A percentile compares a stretch with the other conserved stretches of the same genome.
phyloP scores from a whole-genome alignment of 768 basidiomycete genomes.

The Phylloporus rhodoxanthus region DNA sequence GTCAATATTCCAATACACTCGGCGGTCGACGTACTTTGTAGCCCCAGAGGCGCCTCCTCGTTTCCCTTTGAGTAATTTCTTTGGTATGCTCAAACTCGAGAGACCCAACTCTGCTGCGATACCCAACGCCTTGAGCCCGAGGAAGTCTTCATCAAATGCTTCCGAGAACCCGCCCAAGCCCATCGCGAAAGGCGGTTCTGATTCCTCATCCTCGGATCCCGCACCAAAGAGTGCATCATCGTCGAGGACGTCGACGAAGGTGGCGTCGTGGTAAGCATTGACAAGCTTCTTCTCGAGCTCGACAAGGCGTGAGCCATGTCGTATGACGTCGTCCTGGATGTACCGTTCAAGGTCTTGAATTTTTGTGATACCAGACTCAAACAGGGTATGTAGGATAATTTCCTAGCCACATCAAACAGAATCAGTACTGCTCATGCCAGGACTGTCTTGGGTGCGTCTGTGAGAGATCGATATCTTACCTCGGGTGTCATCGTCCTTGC shows the following conservation, averaged over 20 bases:
- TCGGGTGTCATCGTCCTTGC: slow-evolving; percentile 76
- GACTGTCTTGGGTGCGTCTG: not conserved
- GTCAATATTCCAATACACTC: slow-evolving; percentile 1
- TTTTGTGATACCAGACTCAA: slow-evolving; percentile 79
- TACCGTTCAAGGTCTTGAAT: slow-evolving; percentile 80
- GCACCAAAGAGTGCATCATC: slow-evolving; percentile 45
- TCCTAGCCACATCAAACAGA: slow-evolving; percentile 46
- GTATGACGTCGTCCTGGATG: slow-evolving; percentile 81
- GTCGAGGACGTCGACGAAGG: slow-evolving; percentile 40
- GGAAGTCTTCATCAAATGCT: slow-evolving; percentile 85
- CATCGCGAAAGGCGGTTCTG: slow-evolving; percentile 64
- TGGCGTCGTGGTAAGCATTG: slow-evolving; percentile 73
- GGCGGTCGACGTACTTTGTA: slow-evolving; percentile 42
- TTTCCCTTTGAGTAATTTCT: slow-evolving; percentile 66
- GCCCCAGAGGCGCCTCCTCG: slow-evolving; percentile 36
- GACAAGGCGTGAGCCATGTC: slow-evolving; percentile 66
- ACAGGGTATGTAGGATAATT: slow-evolving; percentile 86
- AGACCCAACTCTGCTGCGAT: slow-evolving; percentile 83
- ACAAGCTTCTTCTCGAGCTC: slow-evolving; percentile 87
- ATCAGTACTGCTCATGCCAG: not conserved
- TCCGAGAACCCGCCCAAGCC: slow-evolving; percentile 78
- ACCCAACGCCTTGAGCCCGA: slow-evolving; percentile 82
- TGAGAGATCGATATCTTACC: slow-evolving; percentile 40
- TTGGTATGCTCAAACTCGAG: slow-evolving; percentile 71
- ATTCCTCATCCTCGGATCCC: slow-evolving; percentile 54